Conservation (phyloP, 1,139 yeast species). For the Torulaspora pretoriensis region DNA sequence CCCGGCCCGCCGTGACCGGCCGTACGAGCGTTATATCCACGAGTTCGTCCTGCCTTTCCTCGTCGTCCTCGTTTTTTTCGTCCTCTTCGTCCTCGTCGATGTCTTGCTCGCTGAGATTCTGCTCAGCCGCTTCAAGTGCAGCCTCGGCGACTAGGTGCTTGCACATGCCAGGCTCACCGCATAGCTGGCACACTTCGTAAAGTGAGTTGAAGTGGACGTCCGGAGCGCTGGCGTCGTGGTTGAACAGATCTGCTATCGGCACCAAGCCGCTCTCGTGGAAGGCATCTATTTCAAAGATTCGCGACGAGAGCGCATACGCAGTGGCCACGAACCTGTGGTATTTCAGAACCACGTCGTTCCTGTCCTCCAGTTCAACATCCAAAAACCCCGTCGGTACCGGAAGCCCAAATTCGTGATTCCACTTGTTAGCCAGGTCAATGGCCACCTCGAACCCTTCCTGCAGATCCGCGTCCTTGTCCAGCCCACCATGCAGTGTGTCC, state of each 20-base stretch:
- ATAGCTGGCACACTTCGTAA: slow-evolving; percentile 63
- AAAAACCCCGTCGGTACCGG: slow-evolving; percentile 41
- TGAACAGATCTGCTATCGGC: slow-evolving; percentile 89
- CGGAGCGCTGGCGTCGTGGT: slow-evolving; percentile 55
- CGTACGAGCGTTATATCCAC: slow-evolving; percentile 51
- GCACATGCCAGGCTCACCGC: slow-evolving; percentile 66
- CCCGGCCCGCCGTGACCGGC: slow-evolving; percentile 46
- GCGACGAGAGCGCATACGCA: slow-evolving; percentile 60
- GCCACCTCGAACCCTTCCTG: slow-evolving; percentile 51
- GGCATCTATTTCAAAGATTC: slow-evolving; percentile 77
- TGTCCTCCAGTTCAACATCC: slow-evolving; percentile 20
- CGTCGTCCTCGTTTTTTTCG: slow-evolving; percentile 18
- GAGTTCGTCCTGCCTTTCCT: slow-evolving; percentile 6
- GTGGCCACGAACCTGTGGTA: slow-evolving; percentile 45
- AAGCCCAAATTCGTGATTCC: slow-evolving; percentile 35
- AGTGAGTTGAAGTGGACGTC: slow-evolving; percentile 72
- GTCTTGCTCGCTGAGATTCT: slow-evolving; percentile 16
- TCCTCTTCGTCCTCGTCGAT: slow-evolving; percentile 34
- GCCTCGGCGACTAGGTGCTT: slow-evolving; percentile 39
- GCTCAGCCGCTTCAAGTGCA: slow-evolving; percentile 13
- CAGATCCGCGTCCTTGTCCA: slow-evolving; percentile 44
- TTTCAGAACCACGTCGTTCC: slow-evolving; percentile 15
- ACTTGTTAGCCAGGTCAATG: slow-evolving; percentile 45
- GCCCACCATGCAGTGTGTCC: slow-evolving; percentile 54
- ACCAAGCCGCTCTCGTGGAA: slow-evolving; percentile 73